phyloP scores from a whole-genome alignment of 495 filamentous ascomycete species.

The Ramalina peruviana region DNA sequence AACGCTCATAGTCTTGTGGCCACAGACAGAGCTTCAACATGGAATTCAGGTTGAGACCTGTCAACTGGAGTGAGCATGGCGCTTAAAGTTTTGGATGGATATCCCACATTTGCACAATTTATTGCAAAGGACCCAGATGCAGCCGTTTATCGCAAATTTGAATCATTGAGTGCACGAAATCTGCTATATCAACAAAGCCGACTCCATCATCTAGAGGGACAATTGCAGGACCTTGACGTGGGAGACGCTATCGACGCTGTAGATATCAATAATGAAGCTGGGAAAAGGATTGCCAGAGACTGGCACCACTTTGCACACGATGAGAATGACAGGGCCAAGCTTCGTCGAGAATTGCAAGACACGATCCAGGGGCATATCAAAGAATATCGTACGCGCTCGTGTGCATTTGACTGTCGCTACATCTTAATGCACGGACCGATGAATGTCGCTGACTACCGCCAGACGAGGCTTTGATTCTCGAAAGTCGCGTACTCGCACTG shows the following conservation, averaged over 20 bases:
- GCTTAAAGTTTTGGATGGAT: constrained; percentile 1
- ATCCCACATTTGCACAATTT: constrained; percentile 14
- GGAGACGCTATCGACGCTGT: not conserved
- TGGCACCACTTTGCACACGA: constrained; percentile 2
- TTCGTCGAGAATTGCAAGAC: constrained; percentile 4
- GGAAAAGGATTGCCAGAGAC: not conserved
- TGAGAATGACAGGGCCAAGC: not conserved
- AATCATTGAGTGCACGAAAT: constrained; percentile 11
- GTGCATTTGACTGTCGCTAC: no score
- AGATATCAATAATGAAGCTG: not conserved
- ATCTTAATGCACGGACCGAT: no score
- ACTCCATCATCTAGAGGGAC: constrained; percentile 9
- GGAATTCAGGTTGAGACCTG: no score
- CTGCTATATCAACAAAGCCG: constrained; percentile 18
- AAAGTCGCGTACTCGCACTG: constrained; percentile 10
- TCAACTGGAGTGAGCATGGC: not conserved
- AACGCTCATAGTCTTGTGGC: no score
- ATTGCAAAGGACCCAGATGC: constrained; percentile 14
- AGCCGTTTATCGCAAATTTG: constrained; percentile 14
- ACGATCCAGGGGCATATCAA: constrained; percentile 8
- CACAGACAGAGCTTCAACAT: no score
- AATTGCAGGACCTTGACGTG: constrained; percentile 1
- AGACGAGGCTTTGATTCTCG: constrained; percentile 16
- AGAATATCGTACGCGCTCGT: constrained; percentile 6
- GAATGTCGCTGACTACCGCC: not conserved